Percentiles rank a stretch among this genome's conserved stretches.
phyloP scores from a whole-genome alignment of 306 rosid genomes.

The Cucumis sativus region Cucumber_9930_V3 NC_026660.2:1874501-1875000 shows the following conservation, averaged over 20 bases:
- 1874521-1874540: conserved; percentile 44
- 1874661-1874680: background rate
- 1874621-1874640: background rate
- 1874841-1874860: background rate
- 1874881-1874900: background rate
- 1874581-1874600: background rate
- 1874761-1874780: background rate
- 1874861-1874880: background rate
- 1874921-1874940: no score
- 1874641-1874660: background rate
- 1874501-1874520: conserved; percentile 16
- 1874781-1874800: conserved; percentile 3
- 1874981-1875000: no score
- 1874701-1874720: background rate
- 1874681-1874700: background rate
- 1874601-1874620: background rate
- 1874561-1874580: background rate
- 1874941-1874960: no score
- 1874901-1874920: no score
- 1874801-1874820: background rate
- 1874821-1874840: background rate
- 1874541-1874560: conserved; percentile 21
- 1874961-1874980: no score
- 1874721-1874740: background rate
- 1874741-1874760: background rate